Evolutionary conservation across 2,329 filamentous ascomycete species (phyloP).

Genomic region (Didymella arachidicola): DNA sequence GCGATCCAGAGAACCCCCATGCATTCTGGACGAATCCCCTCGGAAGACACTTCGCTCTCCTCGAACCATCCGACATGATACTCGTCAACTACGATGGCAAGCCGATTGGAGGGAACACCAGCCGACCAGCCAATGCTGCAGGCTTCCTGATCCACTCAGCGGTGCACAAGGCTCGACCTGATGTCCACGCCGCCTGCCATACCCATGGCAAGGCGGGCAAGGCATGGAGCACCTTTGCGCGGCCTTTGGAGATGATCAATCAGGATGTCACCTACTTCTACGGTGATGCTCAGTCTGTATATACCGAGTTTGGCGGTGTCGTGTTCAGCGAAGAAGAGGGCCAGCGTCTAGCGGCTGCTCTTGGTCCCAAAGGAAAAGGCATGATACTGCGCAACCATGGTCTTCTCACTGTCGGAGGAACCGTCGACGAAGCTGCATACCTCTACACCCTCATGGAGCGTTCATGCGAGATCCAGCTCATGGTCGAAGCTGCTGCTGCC

Average conservation of each 20-base stretch:
- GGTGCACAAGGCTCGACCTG: slow-evolving; percentile 70
- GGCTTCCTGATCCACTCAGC: slow-evolving; percentile 75
- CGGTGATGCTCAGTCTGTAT: slow-evolving; percentile 68
- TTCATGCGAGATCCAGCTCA: slow-evolving; percentile 72
- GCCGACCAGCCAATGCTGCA: slow-evolving; percentile 68
- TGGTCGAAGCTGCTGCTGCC: slow-evolving; percentile 70
- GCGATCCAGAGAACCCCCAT: slow-evolving; percentile 68
- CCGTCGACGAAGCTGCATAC: slow-evolving; percentile 78
- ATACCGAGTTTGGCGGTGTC: slow-evolving; percentile 69
- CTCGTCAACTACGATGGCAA: slow-evolving; percentile 70
- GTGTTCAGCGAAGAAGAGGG: slow-evolving; percentile 71
- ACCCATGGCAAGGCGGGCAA: slow-evolving; percentile 71
- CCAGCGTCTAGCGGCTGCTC: slow-evolving; percentile 66
- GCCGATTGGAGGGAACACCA: slow-evolving; percentile 68
- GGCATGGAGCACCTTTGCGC: slow-evolving; percentile 72
- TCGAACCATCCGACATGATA: slow-evolving; percentile 72
- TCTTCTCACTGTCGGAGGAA: slow-evolving; percentile 72
- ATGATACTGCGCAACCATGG: slow-evolving; percentile 76
- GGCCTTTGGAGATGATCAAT: slow-evolving; percentile 73
- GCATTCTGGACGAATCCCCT: slow-evolving; percentile 75
- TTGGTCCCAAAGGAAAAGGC: slow-evolving; percentile 68
- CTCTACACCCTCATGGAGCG: slow-evolving; percentile 73
- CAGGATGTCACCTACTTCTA: slow-evolving; percentile 73
- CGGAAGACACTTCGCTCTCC: slow-evolving; percentile 69
- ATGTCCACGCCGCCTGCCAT: slow-evolving; percentile 73